These are phyloP conservation scores for Kwoniella shivajii DNA, from an alignment of 1,284 basidiomycete species.

Conservation along the genomic window DNA sequence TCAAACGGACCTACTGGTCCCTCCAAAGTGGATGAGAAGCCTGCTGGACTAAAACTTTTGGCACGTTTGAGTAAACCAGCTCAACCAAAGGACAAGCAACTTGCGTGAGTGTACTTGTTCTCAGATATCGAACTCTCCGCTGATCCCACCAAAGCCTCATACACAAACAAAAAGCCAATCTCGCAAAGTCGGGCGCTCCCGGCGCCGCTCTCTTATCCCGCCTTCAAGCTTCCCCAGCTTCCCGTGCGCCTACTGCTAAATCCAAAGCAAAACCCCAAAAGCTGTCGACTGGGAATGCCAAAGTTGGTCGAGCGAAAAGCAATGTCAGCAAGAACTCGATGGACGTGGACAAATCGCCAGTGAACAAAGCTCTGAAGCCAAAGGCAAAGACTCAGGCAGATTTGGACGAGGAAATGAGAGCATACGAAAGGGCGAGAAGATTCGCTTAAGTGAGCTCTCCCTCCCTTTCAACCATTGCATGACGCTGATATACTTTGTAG, in stretches of 20 bases:
- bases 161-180: constrained; percentile 44
- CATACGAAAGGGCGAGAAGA: constrained; percentile 40
- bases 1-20: neutral
- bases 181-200: constrained; percentile 23
- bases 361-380: constrained; percentile 14
- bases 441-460: constrained; percentile 61
- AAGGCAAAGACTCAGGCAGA: constrained; percentile 44
- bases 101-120: constrained; percentile 28
- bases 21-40: constrained; percentile 17
- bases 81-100: constrained; percentile 36
- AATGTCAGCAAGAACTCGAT: constrained; percentile 27
- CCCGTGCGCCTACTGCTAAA: constrained; percentile 16
- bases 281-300: constrained; percentile 19
- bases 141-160: constrained; percentile 31
- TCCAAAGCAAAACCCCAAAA: constrained; percentile 17
- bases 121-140: neutral
- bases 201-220: constrained; percentile 41
- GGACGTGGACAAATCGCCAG: constrained; percentile 36
- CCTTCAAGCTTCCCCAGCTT: constrained; percentile 20
- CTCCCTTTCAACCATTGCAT: neutral
- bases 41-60: constrained; percentile 41
- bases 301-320: constrained; percentile 41
- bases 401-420: constrained; percentile 49
- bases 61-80: constrained; percentile 34
- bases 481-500: neutral